These are phyloP conservation scores for Pleurotus pulmonarius DNA, from an alignment of 768 basidiomycete genomes.

Conservation along the genomic window DNA sequence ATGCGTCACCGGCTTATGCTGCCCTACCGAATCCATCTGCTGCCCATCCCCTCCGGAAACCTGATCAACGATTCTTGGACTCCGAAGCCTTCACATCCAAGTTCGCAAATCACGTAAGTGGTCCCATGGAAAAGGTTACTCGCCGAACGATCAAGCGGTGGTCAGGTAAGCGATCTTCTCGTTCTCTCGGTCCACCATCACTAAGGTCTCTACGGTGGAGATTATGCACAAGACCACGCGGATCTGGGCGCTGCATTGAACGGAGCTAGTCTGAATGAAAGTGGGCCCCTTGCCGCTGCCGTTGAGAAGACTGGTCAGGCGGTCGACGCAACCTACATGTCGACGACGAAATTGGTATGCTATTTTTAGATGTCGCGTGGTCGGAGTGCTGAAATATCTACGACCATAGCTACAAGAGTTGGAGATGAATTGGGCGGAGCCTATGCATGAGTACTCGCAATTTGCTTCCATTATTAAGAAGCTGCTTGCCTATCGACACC, in stretches of 20 bases:
- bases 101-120: conserved; percentile 87
- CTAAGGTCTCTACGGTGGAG: conserved; percentile 30
- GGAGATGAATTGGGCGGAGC: conserved; percentile 94
- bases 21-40: conserved; percentile 88
- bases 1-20: conserved; percentile 68
- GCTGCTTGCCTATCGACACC: conserved; percentile 90
- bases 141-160: conserved; percentile 90
- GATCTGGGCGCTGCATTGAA: conserved; percentile 92
- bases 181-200: conserved; percentile 6
- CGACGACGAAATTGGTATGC: conserved; percentile 83
- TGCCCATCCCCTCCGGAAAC: conserved; percentile 82
- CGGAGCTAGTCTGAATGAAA: conserved; percentile 89
- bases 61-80: conserved; percentile 94
- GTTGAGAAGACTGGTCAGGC: conserved; percentile 98
- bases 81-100: conserved; percentile 95
- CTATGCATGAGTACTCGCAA: conserved; percentile 92
- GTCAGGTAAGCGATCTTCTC: conserved; percentile 58
- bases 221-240: conserved; percentile 81
- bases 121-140: conserved; percentile 96
- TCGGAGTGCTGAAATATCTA: conserved; percentile 7
- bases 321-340: conserved; percentile 89
- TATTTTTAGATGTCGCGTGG: neutral
- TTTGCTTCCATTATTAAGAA: conserved; percentile 95
- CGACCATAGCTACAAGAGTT: conserved; percentile 77
- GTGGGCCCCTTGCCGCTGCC: conserved; percentile 66